Percentiles rank a stretch among this genome's conserved stretches.
Conservation (phyloP, 306 rosid species). For the Urtica urens region DNA sequence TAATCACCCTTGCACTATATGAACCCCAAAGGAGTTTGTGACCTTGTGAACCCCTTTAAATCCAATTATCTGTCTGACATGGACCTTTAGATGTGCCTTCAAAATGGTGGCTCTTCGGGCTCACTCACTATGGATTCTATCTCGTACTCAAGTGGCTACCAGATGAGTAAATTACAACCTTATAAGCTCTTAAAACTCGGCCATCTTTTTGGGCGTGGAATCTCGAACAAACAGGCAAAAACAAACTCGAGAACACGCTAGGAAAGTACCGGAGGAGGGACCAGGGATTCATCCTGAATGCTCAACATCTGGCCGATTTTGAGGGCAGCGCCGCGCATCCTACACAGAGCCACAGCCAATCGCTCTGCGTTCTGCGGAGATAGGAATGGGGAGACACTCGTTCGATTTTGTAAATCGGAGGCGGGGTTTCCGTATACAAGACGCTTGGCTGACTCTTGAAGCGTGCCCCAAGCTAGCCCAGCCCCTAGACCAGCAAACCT, state of each 20-base stretch:
- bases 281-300: constrained; percentile 87
- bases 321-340: constrained; percentile 97
- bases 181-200: no score
- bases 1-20: no score
- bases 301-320: constrained; percentile 97
- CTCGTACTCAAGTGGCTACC: no score
- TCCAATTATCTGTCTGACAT: no score
- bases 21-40: no score
- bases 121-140: no score
- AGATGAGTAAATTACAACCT: no score
- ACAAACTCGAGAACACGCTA: not conserved
- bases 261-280: constrained; percentile 72
- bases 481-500: constrained; percentile 92
- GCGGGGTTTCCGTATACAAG: constrained; percentile 50
- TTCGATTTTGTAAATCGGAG: constrained; percentile 19
- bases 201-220: no score
- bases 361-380: constrained; percentile 77
- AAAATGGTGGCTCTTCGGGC: no score
- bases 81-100: no score
- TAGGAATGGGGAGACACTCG: constrained; percentile 53
- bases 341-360: constrained; percentile 75
- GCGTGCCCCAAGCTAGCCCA: constrained; percentile 92
- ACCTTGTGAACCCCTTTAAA: no score
- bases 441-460: constrained; percentile 85
- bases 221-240: no score